A percentile compares a stretch with the other conserved stretches of the same genome.
Evolutionary conservation across 1,284 basidiomycete genomes (phyloP).

Genomic region (Ceratorhiza oryzae-sativae): DNA sequence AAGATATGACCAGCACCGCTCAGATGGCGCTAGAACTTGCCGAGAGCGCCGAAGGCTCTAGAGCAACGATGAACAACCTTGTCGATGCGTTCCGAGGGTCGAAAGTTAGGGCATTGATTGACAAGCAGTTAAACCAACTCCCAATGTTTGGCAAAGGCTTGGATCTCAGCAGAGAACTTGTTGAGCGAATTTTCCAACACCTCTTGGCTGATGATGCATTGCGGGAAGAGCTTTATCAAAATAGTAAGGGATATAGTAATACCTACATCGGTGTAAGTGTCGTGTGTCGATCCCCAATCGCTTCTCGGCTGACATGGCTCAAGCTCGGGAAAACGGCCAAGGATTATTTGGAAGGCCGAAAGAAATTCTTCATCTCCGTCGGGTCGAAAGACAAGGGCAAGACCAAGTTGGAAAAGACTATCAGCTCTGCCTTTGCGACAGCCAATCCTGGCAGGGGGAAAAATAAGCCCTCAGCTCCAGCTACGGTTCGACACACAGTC

Average conservation of each 20-base stretch:
- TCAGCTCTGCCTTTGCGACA: background rate
- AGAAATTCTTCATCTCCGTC: slow-evolving; percentile 43
- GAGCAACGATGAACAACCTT: slow-evolving; percentile 54
- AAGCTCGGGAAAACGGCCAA: slow-evolving; percentile 46
- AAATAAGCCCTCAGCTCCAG: slow-evolving; percentile 4
- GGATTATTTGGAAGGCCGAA: slow-evolving; percentile 40
- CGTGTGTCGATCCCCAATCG: background rate
- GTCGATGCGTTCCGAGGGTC: slow-evolving; percentile 70
- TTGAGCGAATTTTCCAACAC: slow-evolving; percentile 69
- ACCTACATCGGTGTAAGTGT: slow-evolving; percentile 51
- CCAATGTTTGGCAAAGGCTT: slow-evolving; percentile 63
- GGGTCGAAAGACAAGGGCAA: slow-evolving; percentile 32
- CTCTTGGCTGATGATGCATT: slow-evolving; percentile 59
- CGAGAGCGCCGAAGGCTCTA: slow-evolving; percentile 58
- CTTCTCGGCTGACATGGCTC: slow-evolving; percentile 39
- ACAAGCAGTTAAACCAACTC: slow-evolving; percentile 59
- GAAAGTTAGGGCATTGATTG: slow-evolving; percentile 58
- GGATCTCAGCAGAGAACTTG: slow-evolving; percentile 52
- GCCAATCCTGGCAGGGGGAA: background rate
- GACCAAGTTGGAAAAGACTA: background rate
- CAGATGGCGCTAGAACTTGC: slow-evolving; percentile 62
- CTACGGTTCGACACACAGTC: slow-evolving; percentile 8
- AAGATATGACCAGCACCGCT: slow-evolving; percentile 64
- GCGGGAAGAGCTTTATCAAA: slow-evolving; percentile 48
- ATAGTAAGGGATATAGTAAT: slow-evolving; percentile 49